These are phyloP conservation scores for Venturia pyrina DNA, from an alignment of 2,329 filamentous ascomycete genomes.

Conservation along the genomic window DNA sequence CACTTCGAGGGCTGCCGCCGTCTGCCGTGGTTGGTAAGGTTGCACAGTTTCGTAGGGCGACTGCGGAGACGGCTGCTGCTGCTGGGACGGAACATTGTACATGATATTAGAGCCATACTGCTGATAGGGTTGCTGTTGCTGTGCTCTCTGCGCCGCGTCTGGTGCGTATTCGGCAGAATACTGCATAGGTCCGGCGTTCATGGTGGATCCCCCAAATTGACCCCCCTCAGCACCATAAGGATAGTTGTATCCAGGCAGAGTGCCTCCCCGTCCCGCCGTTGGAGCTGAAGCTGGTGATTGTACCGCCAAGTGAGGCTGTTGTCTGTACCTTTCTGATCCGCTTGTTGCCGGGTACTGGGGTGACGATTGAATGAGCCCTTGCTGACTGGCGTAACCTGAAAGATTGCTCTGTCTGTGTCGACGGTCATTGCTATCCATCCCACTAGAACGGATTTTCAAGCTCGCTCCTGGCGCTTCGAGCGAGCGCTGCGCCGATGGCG, in stretches of 20 bases:
- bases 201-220: conserved; percentile 47
- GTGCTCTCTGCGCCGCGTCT: conserved; percentile 21
- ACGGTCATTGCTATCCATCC: conserved; percentile 71
- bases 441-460: conserved; percentile 43
- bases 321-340: conserved; percentile 38
- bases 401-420: conserved; percentile 66
- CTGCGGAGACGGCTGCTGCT: conserved; percentile 36
- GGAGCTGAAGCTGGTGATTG: conserved; percentile 33
- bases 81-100: conserved; percentile 64
- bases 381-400: conserved; percentile 49
- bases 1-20: conserved; percentile 69
- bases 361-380: conserved; percentile 36
- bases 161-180: conserved; percentile 59
- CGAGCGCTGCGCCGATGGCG: conserved; percentile 55
- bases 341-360: conserved; percentile 34
- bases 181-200: conserved; percentile 40
- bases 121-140: conserved; percentile 41
- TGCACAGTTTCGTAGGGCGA: conserved; percentile 63
- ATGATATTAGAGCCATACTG: conserved; percentile 58
- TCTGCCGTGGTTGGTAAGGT: conserved; percentile 60
- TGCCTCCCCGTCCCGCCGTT: conserved; percentile 28
- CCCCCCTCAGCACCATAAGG: conserved; percentile 43
- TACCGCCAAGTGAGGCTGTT: conserved; percentile 25
- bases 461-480: conserved; percentile 47
- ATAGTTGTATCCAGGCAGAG: conserved; percentile 38